Base-by-base conservation (phyloP, 352 stramenopile species). In the Pythium graminicola region DNA sequence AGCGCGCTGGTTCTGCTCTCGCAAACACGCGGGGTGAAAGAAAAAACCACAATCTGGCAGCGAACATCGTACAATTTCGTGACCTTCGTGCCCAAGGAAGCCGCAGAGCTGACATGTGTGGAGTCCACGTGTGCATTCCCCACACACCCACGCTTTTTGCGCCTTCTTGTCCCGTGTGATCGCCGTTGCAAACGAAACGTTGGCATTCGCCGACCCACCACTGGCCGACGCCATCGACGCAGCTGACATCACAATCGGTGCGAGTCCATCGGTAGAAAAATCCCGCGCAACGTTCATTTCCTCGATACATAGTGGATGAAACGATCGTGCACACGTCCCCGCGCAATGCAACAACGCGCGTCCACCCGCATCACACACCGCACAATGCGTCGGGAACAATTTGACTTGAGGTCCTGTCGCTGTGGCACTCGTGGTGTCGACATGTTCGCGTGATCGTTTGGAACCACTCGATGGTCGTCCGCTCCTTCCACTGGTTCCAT, bases 51-150 rank as follows among this genome's bases (percentile, higher is more conserved):
- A 92, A 42, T 82, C 62, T 2, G 62, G 11, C 11, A 88, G 53
- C 2, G 63, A 60, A 50, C 81, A 92, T 22, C 60, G 65, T 9
- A 67, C 39, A 43, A 86, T 67, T 33, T 79, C 69, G 27, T 81
- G 64, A 42, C 50, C 53, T 35, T 79, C 69, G 53, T 85, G 66
- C 46, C 78, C 81, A n/a, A 92, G 46, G 32, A 89, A 87, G 22
- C 77, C 81, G 51, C 81, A 92, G 16, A 64, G n/a, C 29, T 72
- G 62, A 44, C 81, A 92, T 26, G 59, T 53, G 49, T 88, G 77
- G 16, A 92, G 41, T 0, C 60, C 64, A 10, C 81, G 72, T 27
- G 61, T 51, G 48, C 81, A 92, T 36, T 92, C 74, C 28, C 69
- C 77, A 43, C 81, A 92, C 42, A 67, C 68, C 81, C 81, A 92